phyloP scores from a whole-genome alignment of 2,329 filamentous ascomycete genomes.

The Verticillium dahliae region DNA sequence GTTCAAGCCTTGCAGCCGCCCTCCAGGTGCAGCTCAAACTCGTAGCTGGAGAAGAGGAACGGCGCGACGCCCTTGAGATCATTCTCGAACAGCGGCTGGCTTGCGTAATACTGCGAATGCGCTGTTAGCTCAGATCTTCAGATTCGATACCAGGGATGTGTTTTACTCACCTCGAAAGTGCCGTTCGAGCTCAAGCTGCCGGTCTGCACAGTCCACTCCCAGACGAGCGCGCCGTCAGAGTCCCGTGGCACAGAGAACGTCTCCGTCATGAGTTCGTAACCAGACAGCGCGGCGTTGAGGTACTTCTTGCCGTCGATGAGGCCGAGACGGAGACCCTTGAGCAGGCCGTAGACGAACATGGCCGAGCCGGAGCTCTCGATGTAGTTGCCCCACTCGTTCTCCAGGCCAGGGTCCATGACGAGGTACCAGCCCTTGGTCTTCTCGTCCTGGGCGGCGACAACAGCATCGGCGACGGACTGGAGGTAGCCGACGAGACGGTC shows the following conservation, averaged over 20 bases:
- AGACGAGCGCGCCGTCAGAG: slow-evolving; percentile 34
- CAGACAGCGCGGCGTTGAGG: slow-evolving; percentile 30
- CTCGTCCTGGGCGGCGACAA: slow-evolving; percentile 34
- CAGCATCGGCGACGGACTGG: slow-evolving; percentile 29
- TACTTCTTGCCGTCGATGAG: slow-evolving; percentile 23
- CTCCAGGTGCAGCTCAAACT: slow-evolving; percentile 12
- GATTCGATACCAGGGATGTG: neutral
- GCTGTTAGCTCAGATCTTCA: neutral
- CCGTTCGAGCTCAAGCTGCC: slow-evolving; percentile 28
- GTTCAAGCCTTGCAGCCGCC: neutral
- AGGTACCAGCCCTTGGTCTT: slow-evolving; percentile 29
- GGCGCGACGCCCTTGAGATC: slow-evolving; percentile 17
- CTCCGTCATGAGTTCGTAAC: slow-evolving; percentile 34
- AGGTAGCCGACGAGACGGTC: slow-evolving; percentile 31
- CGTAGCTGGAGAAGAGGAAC: slow-evolving; percentile 17
- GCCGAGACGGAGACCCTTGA: slow-evolving; percentile 27
- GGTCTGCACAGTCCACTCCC: slow-evolving; percentile 25
- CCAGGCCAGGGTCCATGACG: slow-evolving; percentile 25
- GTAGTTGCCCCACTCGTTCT: slow-evolving; percentile 23
- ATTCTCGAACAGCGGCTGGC: slow-evolving; percentile 16
- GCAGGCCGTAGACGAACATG: slow-evolving; percentile 29
- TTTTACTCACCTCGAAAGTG: slow-evolving; percentile 29
- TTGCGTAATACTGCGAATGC: slow-evolving; percentile 14
- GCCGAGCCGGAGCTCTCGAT: slow-evolving; percentile 28
- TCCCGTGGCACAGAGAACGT: slow-evolving; percentile 35